Conservation (phyloP, 441 rosid genomes). For the Corymbia calophylla region DNA sequence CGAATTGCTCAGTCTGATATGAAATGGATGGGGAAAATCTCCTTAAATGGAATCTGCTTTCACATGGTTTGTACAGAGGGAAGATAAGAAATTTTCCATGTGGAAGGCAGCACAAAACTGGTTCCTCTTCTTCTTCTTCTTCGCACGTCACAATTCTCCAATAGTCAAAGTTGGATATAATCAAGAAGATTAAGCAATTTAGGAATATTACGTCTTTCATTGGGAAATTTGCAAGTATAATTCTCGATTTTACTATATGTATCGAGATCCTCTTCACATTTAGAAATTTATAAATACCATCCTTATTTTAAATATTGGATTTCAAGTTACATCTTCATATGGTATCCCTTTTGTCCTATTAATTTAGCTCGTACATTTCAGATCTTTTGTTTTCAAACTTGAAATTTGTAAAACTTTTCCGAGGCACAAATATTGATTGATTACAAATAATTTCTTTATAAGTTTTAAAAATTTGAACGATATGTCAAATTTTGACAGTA, state of each 20-base stretch:
- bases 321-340: background rate
- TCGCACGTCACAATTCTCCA: too few species aligned
- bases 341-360: background rate
- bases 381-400: background rate
- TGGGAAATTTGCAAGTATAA: background rate
- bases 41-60: background rate
- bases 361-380: background rate
- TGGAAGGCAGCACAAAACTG: background rate
- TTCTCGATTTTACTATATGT: background rate
- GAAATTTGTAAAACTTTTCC: background rate
- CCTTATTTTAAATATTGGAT: background rate
- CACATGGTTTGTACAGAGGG: background rate
- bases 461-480: background rate
- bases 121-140: background rate
- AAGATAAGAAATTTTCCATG: background rate
- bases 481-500: background rate
- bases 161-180: too few species aligned
- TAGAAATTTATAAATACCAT: background rate
- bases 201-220: background rate
- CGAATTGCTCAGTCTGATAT: background rate
- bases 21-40: background rate
- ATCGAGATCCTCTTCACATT: too few species aligned
- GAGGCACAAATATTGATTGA: background rate
- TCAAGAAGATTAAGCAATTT: background rate
- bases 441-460: background rate